Conservation (phyloP, 2,329 filamentous ascomycete species). For the Neopestalotiopsis sp. region DNA sequence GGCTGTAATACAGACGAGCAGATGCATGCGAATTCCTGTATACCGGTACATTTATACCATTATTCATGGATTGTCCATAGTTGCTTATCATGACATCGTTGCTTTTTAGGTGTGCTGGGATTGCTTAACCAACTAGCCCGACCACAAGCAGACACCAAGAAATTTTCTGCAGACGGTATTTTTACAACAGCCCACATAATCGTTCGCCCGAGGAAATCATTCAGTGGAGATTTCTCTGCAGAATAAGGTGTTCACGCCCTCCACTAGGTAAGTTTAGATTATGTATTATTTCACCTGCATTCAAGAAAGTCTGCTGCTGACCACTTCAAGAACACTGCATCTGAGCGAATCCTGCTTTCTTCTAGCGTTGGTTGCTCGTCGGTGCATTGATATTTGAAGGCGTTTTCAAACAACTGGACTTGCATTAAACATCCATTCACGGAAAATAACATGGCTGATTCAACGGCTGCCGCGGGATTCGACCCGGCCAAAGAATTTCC, state of each 20-base stretch:
- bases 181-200: conserved; percentile 2
- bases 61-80: background rate
- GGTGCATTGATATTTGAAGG: background rate
- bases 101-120: background rate
- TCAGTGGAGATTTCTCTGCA: background rate
- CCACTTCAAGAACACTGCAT: background rate
- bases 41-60: background rate
- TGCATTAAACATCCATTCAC: background rate
- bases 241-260: background rate
- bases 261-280: background rate
- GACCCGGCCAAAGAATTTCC: conserved; percentile 14
- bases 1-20: conserved; percentile 43
- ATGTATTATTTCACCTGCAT: background rate
- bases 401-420: background rate
- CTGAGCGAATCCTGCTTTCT: background rate
- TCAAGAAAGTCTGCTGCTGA: background rate
- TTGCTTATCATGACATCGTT: background rate
- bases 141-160: conserved; percentile 10
- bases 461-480: background rate
- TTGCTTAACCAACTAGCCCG: background rate
- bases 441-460: background rate
- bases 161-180: conserved; percentile 5
- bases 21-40: background rate
- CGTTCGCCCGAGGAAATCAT: background rate
- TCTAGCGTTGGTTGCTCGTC: background rate